Conservation (phyloP, 1,139 yeast species). For the Chernovozyma aurita region DNA sequence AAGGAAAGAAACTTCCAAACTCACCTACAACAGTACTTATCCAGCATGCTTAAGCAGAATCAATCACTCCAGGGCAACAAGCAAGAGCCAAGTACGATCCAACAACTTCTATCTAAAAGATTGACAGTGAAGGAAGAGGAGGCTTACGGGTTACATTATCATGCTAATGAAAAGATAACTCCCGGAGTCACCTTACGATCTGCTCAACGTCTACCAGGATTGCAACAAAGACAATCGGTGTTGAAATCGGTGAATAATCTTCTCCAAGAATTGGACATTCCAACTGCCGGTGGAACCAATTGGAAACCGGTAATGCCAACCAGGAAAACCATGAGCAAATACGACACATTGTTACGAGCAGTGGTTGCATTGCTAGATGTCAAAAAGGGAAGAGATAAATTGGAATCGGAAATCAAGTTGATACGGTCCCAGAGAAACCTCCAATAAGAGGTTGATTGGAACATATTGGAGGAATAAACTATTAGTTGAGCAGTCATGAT, state of each 20-base stretch:
- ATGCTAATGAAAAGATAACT: conserved; percentile 64
- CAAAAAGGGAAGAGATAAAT: conserved; percentile 82
- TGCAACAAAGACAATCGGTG: conserved; percentile 52
- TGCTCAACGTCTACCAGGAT: conserved; percentile 44
- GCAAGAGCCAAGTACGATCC: conserved; percentile 36
- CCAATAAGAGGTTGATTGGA: conserved; percentile 10
- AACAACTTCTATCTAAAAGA: conserved; percentile 47
- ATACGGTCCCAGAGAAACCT: conserved; percentile 47
- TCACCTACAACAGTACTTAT: conserved; percentile 42
- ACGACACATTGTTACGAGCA: conserved; percentile 70
- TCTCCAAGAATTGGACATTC: conserved; percentile 72
- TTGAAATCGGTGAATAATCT: conserved; percentile 73
- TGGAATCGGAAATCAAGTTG: conserved; percentile 73
- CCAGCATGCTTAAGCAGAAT: conserved; percentile 36
- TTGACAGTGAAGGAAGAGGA: conserved; percentile 77
- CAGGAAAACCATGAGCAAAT: conserved; percentile 69
- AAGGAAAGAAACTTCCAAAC: conserved; percentile 52
- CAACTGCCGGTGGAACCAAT: conserved; percentile 52
- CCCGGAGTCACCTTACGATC: conserved; percentile 83
- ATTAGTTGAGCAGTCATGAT: neutral
- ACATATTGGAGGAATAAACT: neutral
- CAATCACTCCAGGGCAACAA: conserved; percentile 23
- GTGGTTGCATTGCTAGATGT: conserved; percentile 76
- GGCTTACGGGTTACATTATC: conserved; percentile 80
- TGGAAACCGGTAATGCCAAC: conserved; percentile 88